Percentiles rank a stretch among this genome's conserved stretches.
Conservation (phyloP, 2,329 filamentous ascomycete species). For the Alternaria alternata region DNA sequence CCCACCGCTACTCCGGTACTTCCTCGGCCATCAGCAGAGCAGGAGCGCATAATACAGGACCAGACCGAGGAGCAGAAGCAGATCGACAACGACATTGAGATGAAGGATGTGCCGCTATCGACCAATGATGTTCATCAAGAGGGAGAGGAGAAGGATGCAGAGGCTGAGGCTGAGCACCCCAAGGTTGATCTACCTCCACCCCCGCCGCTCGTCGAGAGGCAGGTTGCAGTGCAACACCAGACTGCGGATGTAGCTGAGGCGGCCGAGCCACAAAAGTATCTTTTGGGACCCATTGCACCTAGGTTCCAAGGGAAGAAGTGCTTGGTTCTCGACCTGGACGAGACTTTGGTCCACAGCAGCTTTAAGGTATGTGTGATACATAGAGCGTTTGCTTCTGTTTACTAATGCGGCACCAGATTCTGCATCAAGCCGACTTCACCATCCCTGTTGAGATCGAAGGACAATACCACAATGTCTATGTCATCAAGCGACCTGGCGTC, state of each 20-base stretch:
- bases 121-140: constrained; percentile 58
- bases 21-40: constrained; percentile 46
- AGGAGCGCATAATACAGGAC: constrained; percentile 57
- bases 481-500: constrained; percentile 98
- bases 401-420: constrained; percentile 68
- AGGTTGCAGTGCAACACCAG: constrained; percentile 50
- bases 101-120: constrained; percentile 68
- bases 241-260: constrained; percentile 53
- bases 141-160: constrained; percentile 34
- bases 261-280: constrained; percentile 67
- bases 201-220: constrained; percentile 59
- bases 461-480: constrained; percentile 98
- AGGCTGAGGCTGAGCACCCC: constrained; percentile 38
- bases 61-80: constrained; percentile 58
- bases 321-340: constrained; percentile 91
- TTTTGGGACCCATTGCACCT: constrained; percentile 82
- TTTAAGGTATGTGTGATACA: constrained; percentile 76
- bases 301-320: constrained; percentile 90
- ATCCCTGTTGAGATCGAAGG: constrained; percentile 99
- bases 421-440: constrained; percentile 98
- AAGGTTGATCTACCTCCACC: constrained; percentile 65
- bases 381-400: neutral
- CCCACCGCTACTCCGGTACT: constrained; percentile 51
- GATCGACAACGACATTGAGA: constrained; percentile 66
- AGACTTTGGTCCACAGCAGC: constrained; percentile 96